phyloP scores from a whole-genome alignment of 108 stramenopile species.

The Asterionellopsis glacialis region DNA sequence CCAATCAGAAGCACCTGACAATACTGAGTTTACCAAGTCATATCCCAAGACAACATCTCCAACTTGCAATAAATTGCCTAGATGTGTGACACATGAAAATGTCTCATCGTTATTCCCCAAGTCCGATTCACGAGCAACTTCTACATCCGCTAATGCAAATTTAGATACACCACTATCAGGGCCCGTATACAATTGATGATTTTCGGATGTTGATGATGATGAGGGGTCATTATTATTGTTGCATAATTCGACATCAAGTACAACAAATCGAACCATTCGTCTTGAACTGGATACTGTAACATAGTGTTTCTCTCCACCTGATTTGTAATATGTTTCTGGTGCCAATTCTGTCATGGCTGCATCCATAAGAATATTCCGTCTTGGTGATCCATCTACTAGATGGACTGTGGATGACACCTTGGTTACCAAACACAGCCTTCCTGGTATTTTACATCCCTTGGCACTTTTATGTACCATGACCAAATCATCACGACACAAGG shows the following conservation, averaged over 20 bases:
- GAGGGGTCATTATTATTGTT: conserved; percentile 13
- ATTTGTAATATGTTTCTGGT: conserved; percentile 68
- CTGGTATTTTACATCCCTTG: conserved; percentile 60
- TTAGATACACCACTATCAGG: conserved; percentile 35
- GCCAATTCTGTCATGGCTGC: conserved; percentile 34
- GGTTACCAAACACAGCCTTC: conserved; percentile 63
- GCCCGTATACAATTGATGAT: conserved; percentile 24
- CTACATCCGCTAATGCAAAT: conserved; percentile 90
- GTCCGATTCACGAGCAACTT: conserved; percentile 88
- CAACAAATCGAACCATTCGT: conserved; percentile 81
- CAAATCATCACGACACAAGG: conserved; percentile 94
- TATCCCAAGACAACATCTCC: conserved; percentile 97
- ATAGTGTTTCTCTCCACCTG: conserved; percentile 63
- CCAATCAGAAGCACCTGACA: conserved; percentile 51
- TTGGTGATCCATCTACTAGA: conserved; percentile 70
- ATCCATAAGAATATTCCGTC: conserved; percentile 30
- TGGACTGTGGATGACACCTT: conserved; percentile 62
- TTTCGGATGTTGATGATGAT: conserved; percentile 6
- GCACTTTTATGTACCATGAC: conserved; percentile 74
- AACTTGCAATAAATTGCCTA: conserved; percentile 86
- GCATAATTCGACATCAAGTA: conserved; percentile 85
- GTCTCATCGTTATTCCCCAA: conserved; percentile 86
- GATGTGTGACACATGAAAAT: conserved; percentile 85
- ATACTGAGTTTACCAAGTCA: conserved; percentile 67
- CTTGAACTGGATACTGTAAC: conserved; percentile 55